These are phyloP conservation scores for Chrysanthemum seticuspe DNA, from an alignment of 129 eudicot species.

Conservation along the genomic window DNA sequence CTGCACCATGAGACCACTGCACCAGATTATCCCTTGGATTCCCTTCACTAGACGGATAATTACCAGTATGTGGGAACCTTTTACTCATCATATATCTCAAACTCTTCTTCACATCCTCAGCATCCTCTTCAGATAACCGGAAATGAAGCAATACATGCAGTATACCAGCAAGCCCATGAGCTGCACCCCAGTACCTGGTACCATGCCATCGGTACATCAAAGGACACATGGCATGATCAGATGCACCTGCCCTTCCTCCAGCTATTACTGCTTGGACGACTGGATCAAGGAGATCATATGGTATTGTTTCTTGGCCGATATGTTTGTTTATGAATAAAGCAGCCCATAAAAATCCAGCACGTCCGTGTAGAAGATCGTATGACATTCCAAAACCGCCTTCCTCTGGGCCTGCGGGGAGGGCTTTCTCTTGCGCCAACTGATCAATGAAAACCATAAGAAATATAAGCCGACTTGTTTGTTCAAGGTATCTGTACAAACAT, in stretches of 20 bases:
- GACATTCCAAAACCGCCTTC: slow-evolving; percentile 99
- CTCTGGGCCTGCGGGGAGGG: slow-evolving; percentile 88
- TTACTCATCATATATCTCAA: slow-evolving; percentile 88
- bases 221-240: slow-evolving; percentile 57
- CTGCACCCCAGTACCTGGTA: slow-evolving; percentile 92
- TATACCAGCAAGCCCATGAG: slow-evolving; percentile 92
- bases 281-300: slow-evolving; percentile 52
- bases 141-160: slow-evolving; percentile 79
- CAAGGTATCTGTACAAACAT: too few relatives aligned
- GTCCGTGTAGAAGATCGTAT: slow-evolving; percentile 81
- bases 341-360: slow-evolving; percentile 94
- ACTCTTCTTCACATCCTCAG: slow-evolving; percentile 68
- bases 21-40: slow-evolving; percentile 79
- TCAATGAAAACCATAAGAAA: slow-evolving; percentile 6
- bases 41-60: slow-evolving; percentile 88
- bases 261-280: slow-evolving; percentile 72
- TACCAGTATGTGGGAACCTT: slow-evolving; percentile 82
- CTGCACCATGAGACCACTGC: slow-evolving; percentile 94
- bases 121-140: slow-evolving; percentile 52
- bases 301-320: slow-evolving; percentile 52
- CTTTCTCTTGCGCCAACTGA: slow-evolving; percentile 78
- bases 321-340: slow-evolving; percentile 70
- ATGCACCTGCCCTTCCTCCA: slow-evolving; percentile 86
- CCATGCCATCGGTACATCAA: slow-evolving; percentile 95
- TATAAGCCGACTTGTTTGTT: not conserved